Evolutionary conservation across 176 grass and related monocot species (phyloP).

Genomic region (Eragrostis curvula): DNA sequence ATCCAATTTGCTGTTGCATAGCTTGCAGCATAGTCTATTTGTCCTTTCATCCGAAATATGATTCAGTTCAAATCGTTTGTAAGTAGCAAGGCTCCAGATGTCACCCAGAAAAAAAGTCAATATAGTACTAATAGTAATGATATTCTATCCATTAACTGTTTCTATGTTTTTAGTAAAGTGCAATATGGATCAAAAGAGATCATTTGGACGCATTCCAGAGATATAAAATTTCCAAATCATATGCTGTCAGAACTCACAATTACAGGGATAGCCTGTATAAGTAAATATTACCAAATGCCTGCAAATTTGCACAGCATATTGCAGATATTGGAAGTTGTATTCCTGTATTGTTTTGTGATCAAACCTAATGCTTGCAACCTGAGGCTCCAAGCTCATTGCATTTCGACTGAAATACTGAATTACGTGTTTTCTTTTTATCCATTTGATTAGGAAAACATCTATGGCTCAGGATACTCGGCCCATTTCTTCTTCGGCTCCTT

Average conservation of each 20-base stretch:
- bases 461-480: background rate
- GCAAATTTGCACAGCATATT: background rate
- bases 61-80: too few species aligned
- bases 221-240: background rate
- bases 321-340: background rate
- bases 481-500: constrained; percentile 55
- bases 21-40: background rate
- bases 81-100: background rate
- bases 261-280: background rate
- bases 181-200: background rate
- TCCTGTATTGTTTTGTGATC: background rate
- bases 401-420: constrained; percentile 16
- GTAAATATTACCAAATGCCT: background rate
- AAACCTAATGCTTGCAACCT: background rate
- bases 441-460: background rate
- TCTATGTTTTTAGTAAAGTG: background rate
- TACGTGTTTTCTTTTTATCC: background rate
- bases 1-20: background rate
- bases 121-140: background rate
- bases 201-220: background rate
- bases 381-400: background rate
- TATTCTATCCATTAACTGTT: background rate
- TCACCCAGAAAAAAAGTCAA: background rate
- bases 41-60: background rate
- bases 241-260: background rate